Percentiles rank a stretch among this genome's conserved stretches.
These are phyloP conservation scores for Trametes villosa DNA, from an alignment of 768 basidiomycete genomes.

Conservation along the genomic window DNA sequence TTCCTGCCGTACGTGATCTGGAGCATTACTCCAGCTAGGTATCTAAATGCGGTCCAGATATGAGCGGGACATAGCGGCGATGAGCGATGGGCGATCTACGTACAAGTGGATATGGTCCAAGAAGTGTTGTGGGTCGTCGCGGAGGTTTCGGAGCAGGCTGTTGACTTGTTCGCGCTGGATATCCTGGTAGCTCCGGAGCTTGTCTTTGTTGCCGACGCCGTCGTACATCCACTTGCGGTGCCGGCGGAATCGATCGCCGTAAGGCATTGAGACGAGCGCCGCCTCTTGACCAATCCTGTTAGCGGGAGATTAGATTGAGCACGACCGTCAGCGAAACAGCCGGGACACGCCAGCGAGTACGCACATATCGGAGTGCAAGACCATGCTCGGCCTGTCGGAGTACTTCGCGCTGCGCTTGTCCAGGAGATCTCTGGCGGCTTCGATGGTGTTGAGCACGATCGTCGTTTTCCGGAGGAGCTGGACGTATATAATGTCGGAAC, in stretches of 20 bases:
- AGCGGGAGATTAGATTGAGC: not conserved
- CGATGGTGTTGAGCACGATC: slow-evolving; percentile 32
- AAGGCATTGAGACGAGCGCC: slow-evolving; percentile 4
- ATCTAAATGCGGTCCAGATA: slow-evolving; percentile 15
- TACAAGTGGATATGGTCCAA: slow-evolving; percentile 1
- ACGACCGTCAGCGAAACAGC: not conserved
- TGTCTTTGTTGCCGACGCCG: slow-evolving; percentile 1
- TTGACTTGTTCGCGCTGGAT: slow-evolving; percentile 18
- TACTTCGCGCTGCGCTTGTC: slow-evolving; percentile 34
- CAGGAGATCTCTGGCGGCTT: slow-evolving; percentile 33
- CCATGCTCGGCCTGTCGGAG: slow-evolving; percentile 31
- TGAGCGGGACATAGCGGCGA: not conserved
- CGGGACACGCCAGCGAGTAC: not conserved
- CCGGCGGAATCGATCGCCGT: slow-evolving; percentile 20
- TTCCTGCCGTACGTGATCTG: slow-evolving; percentile 37
- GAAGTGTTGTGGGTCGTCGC: slow-evolving; percentile 11
- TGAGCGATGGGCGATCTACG: not conserved
- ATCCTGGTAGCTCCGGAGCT: slow-evolving; percentile 8
- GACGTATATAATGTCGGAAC: slow-evolving; percentile 20
- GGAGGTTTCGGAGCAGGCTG: slow-evolving; percentile 15
- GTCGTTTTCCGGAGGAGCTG: slow-evolving; percentile 23
- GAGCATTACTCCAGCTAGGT: slow-evolving; percentile 30
- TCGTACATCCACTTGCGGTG: slow-evolving; percentile 25
- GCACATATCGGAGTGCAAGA: slow-evolving; percentile 18
- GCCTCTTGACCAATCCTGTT: slow-evolving; percentile 18